Conservation (phyloP, 1,284 basidiomycete species). For the Pholiota adiposa region DNA sequence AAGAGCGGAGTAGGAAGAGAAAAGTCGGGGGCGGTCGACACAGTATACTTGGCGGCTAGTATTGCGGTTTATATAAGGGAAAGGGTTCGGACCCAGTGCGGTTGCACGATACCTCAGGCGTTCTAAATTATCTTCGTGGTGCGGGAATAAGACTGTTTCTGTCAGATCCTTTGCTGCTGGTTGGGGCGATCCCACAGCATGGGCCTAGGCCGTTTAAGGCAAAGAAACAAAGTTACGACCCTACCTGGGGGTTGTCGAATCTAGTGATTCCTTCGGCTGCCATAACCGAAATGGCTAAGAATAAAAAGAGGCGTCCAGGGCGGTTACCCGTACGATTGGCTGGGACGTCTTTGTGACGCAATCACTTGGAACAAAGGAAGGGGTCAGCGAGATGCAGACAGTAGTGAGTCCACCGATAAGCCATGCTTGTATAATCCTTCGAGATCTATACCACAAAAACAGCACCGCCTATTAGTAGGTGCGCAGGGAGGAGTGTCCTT, state of each 20-base stretch:
- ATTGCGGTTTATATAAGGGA: constrained; percentile 18
- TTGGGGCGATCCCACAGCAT: constrained; percentile 22
- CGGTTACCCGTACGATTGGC: constrained; percentile 8
- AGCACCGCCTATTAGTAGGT: constrained; percentile 2
- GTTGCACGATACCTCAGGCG: constrained; percentile 20
- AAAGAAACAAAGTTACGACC: constrained; percentile 19
- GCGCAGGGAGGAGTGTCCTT: constrained; percentile 7
- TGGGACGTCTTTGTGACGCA: constrained; percentile 19
- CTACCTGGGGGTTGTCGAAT: constrained; percentile 9
- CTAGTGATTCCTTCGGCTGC: constrained; percentile 7
- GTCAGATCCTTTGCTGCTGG: constrained; percentile 16
- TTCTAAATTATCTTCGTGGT: constrained; percentile 21
- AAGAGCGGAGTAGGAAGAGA: neutral
- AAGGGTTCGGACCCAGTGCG: constrained; percentile 22
- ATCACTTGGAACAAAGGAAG: constrained; percentile 16
- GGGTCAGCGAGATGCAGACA: constrained; percentile 7
- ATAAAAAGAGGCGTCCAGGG: constrained; percentile 13
- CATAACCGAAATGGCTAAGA: constrained; percentile 14
- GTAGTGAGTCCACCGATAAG: constrained; percentile 11
- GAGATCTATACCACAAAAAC: constrained; percentile 2
- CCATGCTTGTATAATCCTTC: constrained; percentile 12
- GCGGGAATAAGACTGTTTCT: constrained; percentile 23
- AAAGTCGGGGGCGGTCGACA: constrained; percentile 1
- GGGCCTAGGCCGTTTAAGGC: constrained; percentile 24
- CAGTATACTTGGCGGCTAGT: neutral